Evolutionary conservation across 768 basidiomycete genomes (phyloP).

Genomic region (Suillus alpinus): DNA sequence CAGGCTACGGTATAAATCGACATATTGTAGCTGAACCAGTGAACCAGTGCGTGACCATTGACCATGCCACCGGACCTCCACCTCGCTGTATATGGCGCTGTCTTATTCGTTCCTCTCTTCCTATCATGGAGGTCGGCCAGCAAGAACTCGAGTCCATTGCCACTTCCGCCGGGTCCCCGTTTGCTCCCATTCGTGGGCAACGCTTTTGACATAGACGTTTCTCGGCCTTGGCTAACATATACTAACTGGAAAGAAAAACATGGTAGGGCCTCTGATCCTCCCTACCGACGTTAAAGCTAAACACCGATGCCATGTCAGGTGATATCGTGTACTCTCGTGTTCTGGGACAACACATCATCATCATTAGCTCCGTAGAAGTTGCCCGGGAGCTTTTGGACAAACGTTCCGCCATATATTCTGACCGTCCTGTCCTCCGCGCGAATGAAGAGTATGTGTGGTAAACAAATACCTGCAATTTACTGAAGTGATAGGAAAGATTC

Average conservation of each 20-base stretch:
- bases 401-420: constrained; percentile 17
- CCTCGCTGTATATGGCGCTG: neutral
- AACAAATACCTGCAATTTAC: neutral
- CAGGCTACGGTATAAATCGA: neutral
- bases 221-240: constrained; percentile 13
- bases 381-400: constrained; percentile 12
- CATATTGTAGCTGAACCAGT: neutral
- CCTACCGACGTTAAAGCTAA: neutral
- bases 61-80: neutral
- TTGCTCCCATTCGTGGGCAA: constrained; percentile 14
- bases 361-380: constrained; percentile 13
- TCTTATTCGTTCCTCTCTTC: neutral
- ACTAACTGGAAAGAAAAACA: constrained; percentile 11
- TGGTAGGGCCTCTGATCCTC: constrained; percentile 3
- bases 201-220: constrained; percentile 4
- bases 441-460: constrained; percentile 8
- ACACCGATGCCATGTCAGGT: constrained; percentile 3
- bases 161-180: constrained; percentile 14
- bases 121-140: neutral
- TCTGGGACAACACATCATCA: constrained; percentile 8
- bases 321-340: constrained; percentile 12
- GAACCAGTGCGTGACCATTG: neutral
- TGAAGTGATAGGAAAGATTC: constrained; percentile 10
- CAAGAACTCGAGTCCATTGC: neutral
- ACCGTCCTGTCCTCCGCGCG: constrained; percentile 9